Conservation (phyloP, 495 filamentous ascomycete species). For the Aspergillus ellipticus region DNA sequence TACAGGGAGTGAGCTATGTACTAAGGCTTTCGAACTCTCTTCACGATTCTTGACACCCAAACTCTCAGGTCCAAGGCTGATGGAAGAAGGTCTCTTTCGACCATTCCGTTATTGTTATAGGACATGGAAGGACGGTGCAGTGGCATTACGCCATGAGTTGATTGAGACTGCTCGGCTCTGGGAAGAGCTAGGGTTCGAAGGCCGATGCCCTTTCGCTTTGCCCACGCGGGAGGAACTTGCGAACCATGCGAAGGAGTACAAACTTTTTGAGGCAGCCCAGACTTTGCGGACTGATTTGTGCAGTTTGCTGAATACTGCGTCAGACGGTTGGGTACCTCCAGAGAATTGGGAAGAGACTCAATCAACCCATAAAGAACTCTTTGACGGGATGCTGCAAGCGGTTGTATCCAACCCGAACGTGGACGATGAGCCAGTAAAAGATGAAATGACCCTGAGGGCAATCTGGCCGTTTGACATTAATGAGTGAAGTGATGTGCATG, state of each 20-base stretch:
- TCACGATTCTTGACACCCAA: slow-evolving; percentile 30
- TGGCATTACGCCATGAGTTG: slow-evolving; percentile 37
- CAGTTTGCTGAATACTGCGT: slow-evolving; percentile 26
- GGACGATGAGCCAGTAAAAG: slow-evolving; percentile 30
- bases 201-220: slow-evolving; percentile 32
- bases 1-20: slow-evolving; percentile 19
- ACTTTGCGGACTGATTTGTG: slow-evolving; percentile 29
- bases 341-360: slow-evolving; percentile 34
- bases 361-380: slow-evolving; percentile 29
- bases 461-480: slow-evolving; percentile 38
- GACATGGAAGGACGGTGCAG: slow-evolving; percentile 43
- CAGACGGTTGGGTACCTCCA: slow-evolving; percentile 39
- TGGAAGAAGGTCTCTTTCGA: slow-evolving; percentile 37
- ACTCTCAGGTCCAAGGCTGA: slow-evolving; percentile 29
- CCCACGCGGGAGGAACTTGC: slow-evolving; percentile 29
- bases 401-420: slow-evolving; percentile 25
- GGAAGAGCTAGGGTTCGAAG: slow-evolving; percentile 37
- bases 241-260: slow-evolving; percentile 33
- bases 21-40: slow-evolving; percentile 30
- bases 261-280: slow-evolving; percentile 31
- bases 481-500: too few species aligned
- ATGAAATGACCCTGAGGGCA: slow-evolving; percentile 28
- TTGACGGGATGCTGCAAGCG: slow-evolving; percentile 29
- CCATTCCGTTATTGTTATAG: slow-evolving; percentile 41
- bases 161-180: slow-evolving; percentile 35